Evolutionary conservation across 2,329 filamentous ascomycete species (phyloP).

Genomic region (Colletotrichum godetiae): DNA sequence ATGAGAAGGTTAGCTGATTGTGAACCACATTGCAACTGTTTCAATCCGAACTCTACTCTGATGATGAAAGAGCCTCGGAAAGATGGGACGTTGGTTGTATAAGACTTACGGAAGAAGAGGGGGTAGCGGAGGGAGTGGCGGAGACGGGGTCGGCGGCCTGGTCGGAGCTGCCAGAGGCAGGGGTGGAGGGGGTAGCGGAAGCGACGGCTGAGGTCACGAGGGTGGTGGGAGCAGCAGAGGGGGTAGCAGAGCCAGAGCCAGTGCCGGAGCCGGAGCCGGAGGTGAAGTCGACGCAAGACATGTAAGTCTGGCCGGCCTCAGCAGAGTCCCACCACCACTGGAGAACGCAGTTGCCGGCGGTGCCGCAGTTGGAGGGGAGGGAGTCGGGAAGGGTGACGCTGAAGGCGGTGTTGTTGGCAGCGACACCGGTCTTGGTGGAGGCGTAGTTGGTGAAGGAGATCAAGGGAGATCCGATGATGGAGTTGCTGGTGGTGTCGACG

Average conservation of each 20-base stretch:
- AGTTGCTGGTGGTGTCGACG: slow-evolving; percentile 57
- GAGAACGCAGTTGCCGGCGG: slow-evolving; percentile 61
- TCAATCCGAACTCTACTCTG: slow-evolving; percentile 11
- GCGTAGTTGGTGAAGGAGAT: slow-evolving; percentile 56
- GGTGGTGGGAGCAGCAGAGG: slow-evolving; percentile 25
- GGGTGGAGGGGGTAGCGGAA: slow-evolving; percentile 19
- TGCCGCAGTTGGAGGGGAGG: slow-evolving; percentile 57
- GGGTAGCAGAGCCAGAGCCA: slow-evolving; percentile 10
- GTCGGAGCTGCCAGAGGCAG: slow-evolving; percentile 11
- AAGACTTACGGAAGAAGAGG: slow-evolving; percentile 19
- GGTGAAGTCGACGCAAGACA: slow-evolving; percentile 70
- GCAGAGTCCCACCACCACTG: slow-evolving; percentile 73
- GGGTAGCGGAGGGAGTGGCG: slow-evolving; percentile 8
- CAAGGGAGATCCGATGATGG: slow-evolving; percentile 59
- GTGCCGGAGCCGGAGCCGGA: slow-evolving; percentile 25
- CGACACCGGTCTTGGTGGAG: slow-evolving; percentile 35
- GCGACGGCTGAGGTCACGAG: slow-evolving; percentile 16
- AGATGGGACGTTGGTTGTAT: not conserved
- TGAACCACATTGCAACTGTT: slow-evolving; percentile 4
- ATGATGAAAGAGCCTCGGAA: not conserved
- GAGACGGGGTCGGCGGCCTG: slow-evolving; percentile 16
- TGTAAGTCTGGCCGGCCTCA: slow-evolving; percentile 70
- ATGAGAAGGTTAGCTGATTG: not conserved
- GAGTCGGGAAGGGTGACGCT: slow-evolving; percentile 64
- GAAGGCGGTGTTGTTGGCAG: slow-evolving; percentile 53